Evolutionary conservation across 495 filamentous ascomycete species (phyloP).

Genomic region (Neurospora africana): DNA sequence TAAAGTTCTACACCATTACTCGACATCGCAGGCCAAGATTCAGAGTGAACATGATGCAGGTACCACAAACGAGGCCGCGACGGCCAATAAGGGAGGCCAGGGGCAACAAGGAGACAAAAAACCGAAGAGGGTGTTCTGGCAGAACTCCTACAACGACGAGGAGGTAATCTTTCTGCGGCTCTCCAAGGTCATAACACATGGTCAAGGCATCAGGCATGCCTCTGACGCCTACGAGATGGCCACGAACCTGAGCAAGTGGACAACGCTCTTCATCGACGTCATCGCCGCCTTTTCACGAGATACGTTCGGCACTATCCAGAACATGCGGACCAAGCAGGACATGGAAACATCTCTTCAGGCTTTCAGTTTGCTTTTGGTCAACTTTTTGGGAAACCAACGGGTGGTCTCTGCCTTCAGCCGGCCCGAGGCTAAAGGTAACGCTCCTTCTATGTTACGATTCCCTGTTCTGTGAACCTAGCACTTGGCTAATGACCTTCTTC

Average conservation of each 20-base stretch:
- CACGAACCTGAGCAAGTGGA: conserved; percentile 30
- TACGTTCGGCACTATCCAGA: conserved; percentile 26
- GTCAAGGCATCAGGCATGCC: conserved; percentile 22
- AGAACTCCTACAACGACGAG: conserved; percentile 36
- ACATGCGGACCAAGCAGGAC: conserved; percentile 31
- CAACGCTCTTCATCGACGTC: conserved; percentile 33
- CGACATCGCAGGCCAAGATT: conserved; percentile 33
- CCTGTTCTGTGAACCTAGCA: not conserved
- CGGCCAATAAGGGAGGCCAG: conserved; percentile 2
- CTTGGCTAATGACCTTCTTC: conserved; percentile 7
- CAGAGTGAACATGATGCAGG: conserved; percentile 3
- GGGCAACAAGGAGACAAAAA: conserved; percentile 9
- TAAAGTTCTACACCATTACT: conserved; percentile 48
- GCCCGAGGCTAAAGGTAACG: conserved; percentile 33
- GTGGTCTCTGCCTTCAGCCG: conserved; percentile 36
- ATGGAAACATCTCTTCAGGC: conserved; percentile 43
- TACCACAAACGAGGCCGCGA: conserved; percentile 13
- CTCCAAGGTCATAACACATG: conserved; percentile 33
- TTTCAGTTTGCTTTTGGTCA: conserved; percentile 40
- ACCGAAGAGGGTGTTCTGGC: conserved; percentile 29
- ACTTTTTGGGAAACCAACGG: conserved; percentile 38
- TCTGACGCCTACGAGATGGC: conserved; percentile 27
- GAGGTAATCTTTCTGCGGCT: conserved; percentile 44
- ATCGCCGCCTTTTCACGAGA: conserved; percentile 32
- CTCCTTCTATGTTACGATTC: conserved; percentile 5